Evolutionary conservation across 2,329 filamentous ascomycete genomes (phyloP).

Genomic region (Colletotrichum spinosum): DNA sequence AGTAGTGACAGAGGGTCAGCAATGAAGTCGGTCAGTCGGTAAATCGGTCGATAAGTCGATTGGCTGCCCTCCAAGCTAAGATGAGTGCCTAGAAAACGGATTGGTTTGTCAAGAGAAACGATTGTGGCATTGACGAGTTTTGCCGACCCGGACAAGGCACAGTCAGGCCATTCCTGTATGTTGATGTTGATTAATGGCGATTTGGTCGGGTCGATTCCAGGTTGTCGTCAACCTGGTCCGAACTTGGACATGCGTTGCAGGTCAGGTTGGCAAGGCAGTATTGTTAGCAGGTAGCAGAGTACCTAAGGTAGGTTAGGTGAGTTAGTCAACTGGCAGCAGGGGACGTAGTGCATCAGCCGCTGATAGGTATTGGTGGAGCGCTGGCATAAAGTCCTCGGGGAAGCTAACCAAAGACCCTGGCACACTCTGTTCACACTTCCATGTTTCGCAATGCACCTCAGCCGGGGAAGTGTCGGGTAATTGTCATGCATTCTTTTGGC

Average conservation of each 20-base stretch:
- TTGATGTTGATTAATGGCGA: slow-evolving; percentile 28
- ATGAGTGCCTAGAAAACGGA: slow-evolving; percentile 7
- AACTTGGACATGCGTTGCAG: slow-evolving; percentile 21
- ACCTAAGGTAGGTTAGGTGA: slow-evolving; percentile 2
- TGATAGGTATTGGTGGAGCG: slow-evolving; percentile 33
- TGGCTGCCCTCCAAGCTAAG: background rate
- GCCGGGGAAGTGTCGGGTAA: slow-evolving; percentile 35
- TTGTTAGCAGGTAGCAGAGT: slow-evolving; percentile 10
- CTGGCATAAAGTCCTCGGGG: slow-evolving; percentile 29
- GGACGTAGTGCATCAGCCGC: slow-evolving; percentile 28
- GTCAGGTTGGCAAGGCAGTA: slow-evolving; percentile 10
- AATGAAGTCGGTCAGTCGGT: slow-evolving; percentile 8
- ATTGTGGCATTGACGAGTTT: slow-evolving; percentile 30
- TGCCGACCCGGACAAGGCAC: slow-evolving; percentile 31
- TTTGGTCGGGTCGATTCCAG: slow-evolving; percentile 29
- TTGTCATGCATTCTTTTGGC: slow-evolving; percentile 27
- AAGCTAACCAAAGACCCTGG: slow-evolving; percentile 35
- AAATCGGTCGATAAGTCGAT: background rate
- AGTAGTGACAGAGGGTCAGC: slow-evolving; percentile 21
- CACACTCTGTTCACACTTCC: slow-evolving; percentile 28
- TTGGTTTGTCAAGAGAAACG: slow-evolving; percentile 7
- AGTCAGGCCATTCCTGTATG: slow-evolving; percentile 32
- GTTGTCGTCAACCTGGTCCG: slow-evolving; percentile 33
- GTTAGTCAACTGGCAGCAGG: slow-evolving; percentile 13
- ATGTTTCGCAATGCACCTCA: slow-evolving; percentile 37